Percentiles rank a stretch among this genome's conserved stretches.
Evolutionary conservation across 768 basidiomycete genomes (phyloP).

Genomic region (Rhizopogon vulgaris): DNA sequence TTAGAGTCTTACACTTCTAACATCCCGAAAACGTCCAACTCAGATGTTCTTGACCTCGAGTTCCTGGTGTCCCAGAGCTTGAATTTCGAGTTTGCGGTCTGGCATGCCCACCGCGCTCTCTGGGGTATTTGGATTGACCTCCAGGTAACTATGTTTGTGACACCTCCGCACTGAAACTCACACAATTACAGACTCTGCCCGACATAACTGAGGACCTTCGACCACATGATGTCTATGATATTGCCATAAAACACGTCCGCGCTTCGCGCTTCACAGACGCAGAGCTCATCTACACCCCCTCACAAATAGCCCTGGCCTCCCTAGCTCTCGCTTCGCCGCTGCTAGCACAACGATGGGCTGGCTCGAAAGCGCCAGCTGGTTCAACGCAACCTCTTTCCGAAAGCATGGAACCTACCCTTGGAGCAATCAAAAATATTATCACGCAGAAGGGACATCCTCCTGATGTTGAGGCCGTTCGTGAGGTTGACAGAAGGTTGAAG

Average conservation of each 20-base stretch:
- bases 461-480: conserved; percentile 79
- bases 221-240: conserved; percentile 52
- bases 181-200: conserved; percentile 46
- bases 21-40: conserved; percentile 74
- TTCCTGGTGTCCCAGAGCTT: conserved; percentile 95
- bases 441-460: conserved; percentile 50
- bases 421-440: conserved; percentile 51
- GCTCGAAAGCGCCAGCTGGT: conserved; percentile 28
- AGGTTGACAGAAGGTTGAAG: conserved; percentile 82
- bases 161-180: conserved; percentile 7
- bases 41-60: conserved; percentile 90
- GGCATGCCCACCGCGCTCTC: conserved; percentile 84
- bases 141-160: conserved; percentile 48
- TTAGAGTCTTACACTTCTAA: conserved; percentile 78
- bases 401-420: conserved; percentile 27
- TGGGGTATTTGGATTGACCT: conserved; percentile 88
- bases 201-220: conserved; percentile 41
- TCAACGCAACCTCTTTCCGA: conserved; percentile 9
- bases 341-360: conserved; percentile 57
- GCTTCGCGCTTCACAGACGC: conserved; percentile 85
- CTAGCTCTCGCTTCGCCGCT: conserved; percentile 60
- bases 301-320: conserved; percentile 86
- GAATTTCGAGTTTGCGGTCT: conserved; percentile 89
- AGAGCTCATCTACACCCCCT: conserved; percentile 87
- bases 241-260: conserved; percentile 61